Base-by-base conservation (phyloP, 352 stramenopile genomes). In the Globisporangium camurandrum region DNA sequence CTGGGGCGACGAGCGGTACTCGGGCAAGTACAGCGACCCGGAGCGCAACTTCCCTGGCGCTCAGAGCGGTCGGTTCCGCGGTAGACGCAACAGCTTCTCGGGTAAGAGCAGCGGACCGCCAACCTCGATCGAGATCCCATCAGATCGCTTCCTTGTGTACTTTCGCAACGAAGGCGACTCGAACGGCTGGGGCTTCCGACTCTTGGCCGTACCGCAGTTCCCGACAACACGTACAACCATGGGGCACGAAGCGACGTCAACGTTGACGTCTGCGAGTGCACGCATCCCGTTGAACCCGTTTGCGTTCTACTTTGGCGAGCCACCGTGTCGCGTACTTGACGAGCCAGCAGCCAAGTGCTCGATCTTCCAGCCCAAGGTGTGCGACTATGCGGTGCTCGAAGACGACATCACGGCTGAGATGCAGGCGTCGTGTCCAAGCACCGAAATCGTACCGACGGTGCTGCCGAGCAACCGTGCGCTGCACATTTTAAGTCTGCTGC, bases 1-100 rank as follows among this genome's bases (percentile, higher is more conserved):
- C 36, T 90, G 79, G 79, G 79, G 75, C 12, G 71, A 90, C 47
- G 61, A 79, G 26, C 75, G 71, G 40, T 90, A 90, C 52, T 75
- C 71, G 4, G 79, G 79, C 20, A 80, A 81, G 17, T 86, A 86
- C 39, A 75, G 82, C 46, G 75, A 87, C 53, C 74, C 75, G 4
- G 74, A 89, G 48, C 49, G 75, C 10, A 87, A 89, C 44, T 89
- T 89, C 36, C 78, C 78, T 28, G 78, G 78, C 17, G 73, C 71
- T 27, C 66, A 85, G 47, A 88, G 71, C 31, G 67, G 84, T 31
- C 66, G 76, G 1, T 57, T 60, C 41, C 66, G 71, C 51, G 51
- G 67, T 59, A 47, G 61, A 50, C 44, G 69, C 9, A 69, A 50
- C 33, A 20, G 61, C 2, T 42, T 51, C 6, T 48, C 39, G 9